phyloP scores from a whole-genome alignment of 2,329 filamentous ascomycete genomes.

The Penicillium sp. region DNA sequence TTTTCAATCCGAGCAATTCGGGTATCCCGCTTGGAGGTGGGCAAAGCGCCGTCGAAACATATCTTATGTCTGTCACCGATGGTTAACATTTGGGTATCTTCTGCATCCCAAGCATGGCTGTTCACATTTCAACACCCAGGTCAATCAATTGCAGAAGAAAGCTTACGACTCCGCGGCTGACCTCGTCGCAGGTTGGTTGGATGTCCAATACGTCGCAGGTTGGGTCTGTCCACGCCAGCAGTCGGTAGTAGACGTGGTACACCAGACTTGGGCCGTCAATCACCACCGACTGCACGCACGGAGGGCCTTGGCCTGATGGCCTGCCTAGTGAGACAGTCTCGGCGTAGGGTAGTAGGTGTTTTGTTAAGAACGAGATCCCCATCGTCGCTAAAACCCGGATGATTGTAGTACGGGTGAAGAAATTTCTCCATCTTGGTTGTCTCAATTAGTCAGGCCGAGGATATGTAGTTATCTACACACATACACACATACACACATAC shows the following conservation, averaged over 20 bases:
- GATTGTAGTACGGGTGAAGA: not conserved
- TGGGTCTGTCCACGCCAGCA: conserved; percentile 40
- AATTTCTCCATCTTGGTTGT: not conserved
- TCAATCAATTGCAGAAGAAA: conserved; percentile 60
- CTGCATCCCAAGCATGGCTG: not conserved
- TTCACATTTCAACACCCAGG: conserved; percentile 59
- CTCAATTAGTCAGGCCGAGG: not conserved
- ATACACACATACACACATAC: too few species aligned
- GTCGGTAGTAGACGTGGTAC: conserved; percentile 62
- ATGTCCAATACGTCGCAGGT: conserved; percentile 47
- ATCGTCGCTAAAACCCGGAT: conserved; percentile 14
- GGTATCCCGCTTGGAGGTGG: conserved; percentile 57
- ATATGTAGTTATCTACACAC: too few species aligned
- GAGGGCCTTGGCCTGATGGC: conserved; percentile 1
- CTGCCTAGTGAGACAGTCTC: conserved; percentile 22
- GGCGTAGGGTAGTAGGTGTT: conserved; percentile 29
- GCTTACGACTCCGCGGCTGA: conserved; percentile 54
- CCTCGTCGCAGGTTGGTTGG: conserved; percentile 58
- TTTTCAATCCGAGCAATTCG: conserved; percentile 58
- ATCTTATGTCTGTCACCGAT: conserved; percentile 55
- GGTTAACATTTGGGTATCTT: not conserved
- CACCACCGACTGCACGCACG: conserved; percentile 37
- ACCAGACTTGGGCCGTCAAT: conserved; percentile 78
- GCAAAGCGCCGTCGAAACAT: conserved; percentile 82
- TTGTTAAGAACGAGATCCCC: conserved; percentile 34